phyloP scores from a whole-genome alignment of 2,329 filamentous ascomycete species.

The Kalmusia sp. region DNA sequence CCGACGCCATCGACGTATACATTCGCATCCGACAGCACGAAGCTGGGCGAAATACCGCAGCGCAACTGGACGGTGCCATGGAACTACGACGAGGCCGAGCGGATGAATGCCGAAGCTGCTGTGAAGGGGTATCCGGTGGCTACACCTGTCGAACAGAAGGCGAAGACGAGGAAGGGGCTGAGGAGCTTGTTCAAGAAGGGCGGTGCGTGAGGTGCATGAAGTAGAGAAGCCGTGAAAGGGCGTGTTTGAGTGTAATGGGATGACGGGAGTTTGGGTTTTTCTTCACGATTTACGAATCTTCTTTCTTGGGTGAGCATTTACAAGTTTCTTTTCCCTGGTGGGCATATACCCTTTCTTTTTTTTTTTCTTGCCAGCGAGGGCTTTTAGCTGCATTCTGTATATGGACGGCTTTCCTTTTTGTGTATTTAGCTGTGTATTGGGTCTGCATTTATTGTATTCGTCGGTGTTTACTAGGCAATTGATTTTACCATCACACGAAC shows the following conservation, averaged over 20 bases:
- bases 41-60: constrained; percentile 57
- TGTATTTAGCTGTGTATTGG: background rate
- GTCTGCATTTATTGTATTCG: background rate
- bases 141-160: constrained; percentile 13
- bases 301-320: background rate
- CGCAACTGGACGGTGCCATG: constrained; percentile 52
- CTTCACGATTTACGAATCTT: background rate
- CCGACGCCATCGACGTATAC: constrained; percentile 51
- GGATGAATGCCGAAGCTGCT: constrained; percentile 49
- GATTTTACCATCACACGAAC: no score
- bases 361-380: constrained; percentile 4
- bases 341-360: constrained; percentile 10
- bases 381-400: constrained; percentile 1
- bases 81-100: constrained; percentile 51
- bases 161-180: constrained; percentile 28
- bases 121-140: constrained; percentile 14
- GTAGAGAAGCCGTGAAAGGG: no score
- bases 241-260: no score
- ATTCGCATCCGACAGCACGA: constrained; percentile 54
- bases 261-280: background rate
- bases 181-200: constrained; percentile 28
- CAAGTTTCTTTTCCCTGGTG: constrained; percentile 7
- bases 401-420: background rate
- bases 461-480: no score
- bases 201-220: constrained; percentile 9